Conservation (phyloP, 2,329 filamentous ascomycete species). For the Phaeosphaeria sp. region DNA sequence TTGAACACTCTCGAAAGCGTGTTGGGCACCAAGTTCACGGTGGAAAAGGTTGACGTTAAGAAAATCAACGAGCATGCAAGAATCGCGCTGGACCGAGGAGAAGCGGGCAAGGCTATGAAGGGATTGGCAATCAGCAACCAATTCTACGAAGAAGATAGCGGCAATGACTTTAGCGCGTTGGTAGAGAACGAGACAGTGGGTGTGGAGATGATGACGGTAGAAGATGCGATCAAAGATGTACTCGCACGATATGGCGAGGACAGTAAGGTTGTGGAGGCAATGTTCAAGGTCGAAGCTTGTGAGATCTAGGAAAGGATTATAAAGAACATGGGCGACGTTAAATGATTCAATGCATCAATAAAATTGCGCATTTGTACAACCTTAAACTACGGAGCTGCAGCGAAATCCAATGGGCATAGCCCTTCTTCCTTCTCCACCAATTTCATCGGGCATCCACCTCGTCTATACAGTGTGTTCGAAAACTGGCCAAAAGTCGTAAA, state of each 20-base stretch:
- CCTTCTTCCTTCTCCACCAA: background rate
- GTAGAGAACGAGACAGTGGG: slow-evolving; percentile 28
- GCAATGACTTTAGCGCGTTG: slow-evolving; percentile 32
- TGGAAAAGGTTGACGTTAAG: slow-evolving; percentile 36
- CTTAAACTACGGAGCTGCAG: background rate
- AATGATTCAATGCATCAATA: background rate
- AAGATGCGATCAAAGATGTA: slow-evolving; percentile 36
- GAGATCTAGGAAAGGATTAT: slow-evolving; percentile 14
- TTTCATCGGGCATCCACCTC: background rate
- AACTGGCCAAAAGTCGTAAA: slow-evolving; percentile 13
- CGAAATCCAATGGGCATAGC: background rate
- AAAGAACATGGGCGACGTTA: background rate
- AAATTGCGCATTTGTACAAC: background rate
- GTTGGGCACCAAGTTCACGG: slow-evolving; percentile 24
- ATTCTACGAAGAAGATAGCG: slow-evolving; percentile 41
- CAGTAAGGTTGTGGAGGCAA: slow-evolving; percentile 29
- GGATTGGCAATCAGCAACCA: slow-evolving; percentile 40
- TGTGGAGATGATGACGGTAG: slow-evolving; percentile 24
- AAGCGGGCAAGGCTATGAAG: slow-evolving; percentile 35
- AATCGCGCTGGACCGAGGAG: slow-evolving; percentile 35
- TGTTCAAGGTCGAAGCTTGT: slow-evolving; percentile 40
- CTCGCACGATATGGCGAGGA: slow-evolving; percentile 32
- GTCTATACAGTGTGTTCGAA: background rate
- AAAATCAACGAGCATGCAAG: slow-evolving; percentile 37
- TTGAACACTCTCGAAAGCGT: slow-evolving; percentile 31